phyloP scores from a whole-genome alignment of 768 basidiomycete genomes.

The Rhizopogon rudus region DNA sequence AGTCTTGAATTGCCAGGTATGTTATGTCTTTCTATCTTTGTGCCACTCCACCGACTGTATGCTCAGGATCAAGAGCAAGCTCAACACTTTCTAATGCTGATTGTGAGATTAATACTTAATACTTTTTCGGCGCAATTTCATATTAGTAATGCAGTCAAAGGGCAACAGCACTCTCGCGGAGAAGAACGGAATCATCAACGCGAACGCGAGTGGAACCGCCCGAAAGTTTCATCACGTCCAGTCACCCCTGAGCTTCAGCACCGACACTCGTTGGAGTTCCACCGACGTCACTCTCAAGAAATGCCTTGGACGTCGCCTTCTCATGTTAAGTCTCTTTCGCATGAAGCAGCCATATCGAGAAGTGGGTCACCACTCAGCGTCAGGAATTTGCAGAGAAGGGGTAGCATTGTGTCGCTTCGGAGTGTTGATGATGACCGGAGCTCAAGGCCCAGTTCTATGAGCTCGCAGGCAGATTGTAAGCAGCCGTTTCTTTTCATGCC shows the following conservation, averaged over 20 bases:
- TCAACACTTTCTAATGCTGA: slow-evolving; percentile 19
- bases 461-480: slow-evolving; percentile 53
- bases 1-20: slow-evolving; percentile 14
- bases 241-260: slow-evolving; percentile 19
- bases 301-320: slow-evolving; percentile 11
- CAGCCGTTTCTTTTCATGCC: neutral
- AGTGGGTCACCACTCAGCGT: slow-evolving; percentile 3
- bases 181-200: slow-evolving; percentile 34
- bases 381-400: slow-evolving; percentile 19
- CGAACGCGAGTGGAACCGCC: slow-evolving; percentile 46
- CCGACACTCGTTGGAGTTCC: slow-evolving; percentile 24
- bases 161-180: slow-evolving; percentile 23
- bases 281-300: slow-evolving; percentile 11
- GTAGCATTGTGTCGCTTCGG: slow-evolving; percentile 36
- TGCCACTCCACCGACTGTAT: slow-evolving; percentile 2
- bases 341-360: slow-evolving; percentile 11
- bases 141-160: slow-evolving; percentile 18
- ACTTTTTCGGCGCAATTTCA: neutral
- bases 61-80: slow-evolving; percentile 24
- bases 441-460: slow-evolving; percentile 39
- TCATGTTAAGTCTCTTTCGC: slow-evolving; percentile 15
- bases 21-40: neutral
- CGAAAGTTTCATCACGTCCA: slow-evolving; percentile 22
- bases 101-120: slow-evolving; percentile 22
- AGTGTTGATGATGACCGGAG: slow-evolving; percentile 38